These are phyloP conservation scores for Glycine latifolia DNA, from an alignment of 306 rosid genomes.

Conservation along the genomic window DNA sequence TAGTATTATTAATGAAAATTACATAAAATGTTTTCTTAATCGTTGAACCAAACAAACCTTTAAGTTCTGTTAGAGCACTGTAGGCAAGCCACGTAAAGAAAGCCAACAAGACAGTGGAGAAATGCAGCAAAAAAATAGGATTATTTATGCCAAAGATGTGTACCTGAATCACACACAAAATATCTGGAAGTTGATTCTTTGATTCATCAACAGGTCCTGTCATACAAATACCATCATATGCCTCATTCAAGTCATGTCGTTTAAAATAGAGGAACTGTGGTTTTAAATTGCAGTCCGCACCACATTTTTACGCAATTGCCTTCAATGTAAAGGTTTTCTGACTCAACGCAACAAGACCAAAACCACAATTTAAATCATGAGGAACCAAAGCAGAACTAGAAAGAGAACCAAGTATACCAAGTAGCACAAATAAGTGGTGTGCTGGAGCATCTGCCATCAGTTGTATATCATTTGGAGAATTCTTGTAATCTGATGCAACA, in stretches of 20 bases:
- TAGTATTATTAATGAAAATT: too few relatives aligned
- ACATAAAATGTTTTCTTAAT: too few relatives aligned
- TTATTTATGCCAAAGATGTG: constrained; percentile 42
- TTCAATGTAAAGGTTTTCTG: too few relatives aligned
- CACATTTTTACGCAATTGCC: too few relatives aligned
- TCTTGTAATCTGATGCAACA: not conserved
- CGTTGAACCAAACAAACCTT: too few relatives aligned
- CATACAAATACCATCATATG: constrained; percentile 39
- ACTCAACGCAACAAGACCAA: too few relatives aligned
- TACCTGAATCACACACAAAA: constrained; percentile 89
- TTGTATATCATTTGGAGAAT: constrained; percentile 92
- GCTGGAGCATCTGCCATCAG: constrained; percentile 98
- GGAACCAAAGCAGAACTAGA: constrained; percentile 32
- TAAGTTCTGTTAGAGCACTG: too few relatives aligned
- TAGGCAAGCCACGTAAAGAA: too few relatives aligned
- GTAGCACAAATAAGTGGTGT: constrained; percentile 89
- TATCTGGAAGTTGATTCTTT: constrained; percentile 90
- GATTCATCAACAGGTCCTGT: constrained; percentile 95
- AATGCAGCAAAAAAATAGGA: not conserved
- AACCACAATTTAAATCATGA: too few relatives aligned
- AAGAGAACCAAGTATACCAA: constrained; percentile 51
- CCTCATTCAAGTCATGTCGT: constrained; percentile 22
- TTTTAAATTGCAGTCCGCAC: too few relatives aligned
- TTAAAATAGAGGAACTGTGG: constrained; percentile 2
- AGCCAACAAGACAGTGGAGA: constrained; percentile 21